Conservation (phyloP, 2,329 filamentous ascomycete species). For the Trichoderma sp. region DNA sequence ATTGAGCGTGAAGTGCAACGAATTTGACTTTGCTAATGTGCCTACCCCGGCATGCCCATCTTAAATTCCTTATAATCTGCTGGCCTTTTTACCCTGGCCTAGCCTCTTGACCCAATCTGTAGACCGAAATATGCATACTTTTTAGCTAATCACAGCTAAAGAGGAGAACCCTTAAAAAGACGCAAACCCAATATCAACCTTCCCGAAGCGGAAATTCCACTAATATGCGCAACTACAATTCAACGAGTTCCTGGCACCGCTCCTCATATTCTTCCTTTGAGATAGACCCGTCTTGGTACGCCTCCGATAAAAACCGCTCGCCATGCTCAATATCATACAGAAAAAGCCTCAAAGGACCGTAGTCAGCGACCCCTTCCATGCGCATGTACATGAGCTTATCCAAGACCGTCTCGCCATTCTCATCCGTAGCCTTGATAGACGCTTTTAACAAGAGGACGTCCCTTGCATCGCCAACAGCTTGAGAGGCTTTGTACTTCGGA, state of each 20-base stretch:
- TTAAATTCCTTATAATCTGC: not conserved
- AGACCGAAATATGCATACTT: not conserved
- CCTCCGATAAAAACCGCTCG: not conserved
- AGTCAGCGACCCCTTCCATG: not conserved
- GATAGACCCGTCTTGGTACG: not conserved
- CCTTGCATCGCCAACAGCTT: not conserved
- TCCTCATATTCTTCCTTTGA: not conserved
- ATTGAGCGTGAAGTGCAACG: not conserved
- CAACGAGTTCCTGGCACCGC: not conserved
- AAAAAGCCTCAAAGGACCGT: not conserved
- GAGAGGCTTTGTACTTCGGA: not conserved
- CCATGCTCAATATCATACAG: not conserved
- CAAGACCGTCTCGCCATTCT: not conserved
- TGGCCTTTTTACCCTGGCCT: not conserved
- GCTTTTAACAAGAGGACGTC: not conserved
- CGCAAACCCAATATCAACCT: slow-evolving; percentile 3
- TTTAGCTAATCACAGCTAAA: not conserved
- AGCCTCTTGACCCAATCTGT: not conserved
- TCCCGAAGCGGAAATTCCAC: slow-evolving; percentile 15
- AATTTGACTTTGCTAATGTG: not conserved
- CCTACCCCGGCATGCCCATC: not conserved
- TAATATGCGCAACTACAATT: not conserved
- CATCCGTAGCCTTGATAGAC: not conserved
- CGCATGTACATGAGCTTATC: not conserved
- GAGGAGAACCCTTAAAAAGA: not conserved